These are phyloP conservation scores for Monilinia fructicola DNA, from an alignment of 2,329 filamentous ascomycete genomes.

Conservation along the genomic window DNA sequence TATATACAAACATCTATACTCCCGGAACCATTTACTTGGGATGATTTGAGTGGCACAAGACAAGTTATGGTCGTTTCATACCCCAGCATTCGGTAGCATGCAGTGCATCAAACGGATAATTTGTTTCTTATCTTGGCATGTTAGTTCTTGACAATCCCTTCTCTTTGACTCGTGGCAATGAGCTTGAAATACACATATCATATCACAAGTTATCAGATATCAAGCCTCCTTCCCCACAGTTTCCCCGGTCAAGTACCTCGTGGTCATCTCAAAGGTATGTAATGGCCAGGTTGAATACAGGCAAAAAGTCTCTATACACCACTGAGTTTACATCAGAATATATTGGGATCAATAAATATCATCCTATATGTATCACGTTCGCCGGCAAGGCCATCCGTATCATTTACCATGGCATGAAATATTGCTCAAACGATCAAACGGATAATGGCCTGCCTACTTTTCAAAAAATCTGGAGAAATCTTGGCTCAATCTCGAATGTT, in stretches of 20 bases:
- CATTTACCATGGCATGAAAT: background rate
- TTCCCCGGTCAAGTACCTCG: constrained; percentile 18
- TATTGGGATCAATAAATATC: constrained; percentile 27
- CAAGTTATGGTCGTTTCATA: constrained; percentile 10
- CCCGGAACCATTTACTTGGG: background rate
- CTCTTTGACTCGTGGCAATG: constrained; percentile 12
- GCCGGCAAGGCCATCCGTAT: constrained; percentile 26
- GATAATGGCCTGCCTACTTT: constrained; percentile 26
- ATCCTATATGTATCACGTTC: constrained; percentile 26
- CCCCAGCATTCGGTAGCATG: constrained; percentile 14
- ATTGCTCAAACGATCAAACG: constrained; percentile 25
- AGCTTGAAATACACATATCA: background rate
- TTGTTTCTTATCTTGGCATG: constrained; percentile 14
- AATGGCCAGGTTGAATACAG: constrained; percentile 19
- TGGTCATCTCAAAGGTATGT: constrained; percentile 14
- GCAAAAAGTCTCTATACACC: constrained; percentile 15
- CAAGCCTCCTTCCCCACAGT: constrained; percentile 19
- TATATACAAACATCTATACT: background rate
- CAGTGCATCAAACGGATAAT: constrained; percentile 17
- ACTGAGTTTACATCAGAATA: constrained; percentile 27
- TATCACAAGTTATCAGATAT: constrained; percentile 17
- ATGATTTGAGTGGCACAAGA: constrained; percentile 15
- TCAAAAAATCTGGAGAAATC: background rate
- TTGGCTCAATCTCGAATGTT: constrained; percentile 1
- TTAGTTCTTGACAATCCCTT: background rate